Base-by-base conservation (phyloP, 331 rosid genomes). In the Phaseolus coccineus region DNA sequence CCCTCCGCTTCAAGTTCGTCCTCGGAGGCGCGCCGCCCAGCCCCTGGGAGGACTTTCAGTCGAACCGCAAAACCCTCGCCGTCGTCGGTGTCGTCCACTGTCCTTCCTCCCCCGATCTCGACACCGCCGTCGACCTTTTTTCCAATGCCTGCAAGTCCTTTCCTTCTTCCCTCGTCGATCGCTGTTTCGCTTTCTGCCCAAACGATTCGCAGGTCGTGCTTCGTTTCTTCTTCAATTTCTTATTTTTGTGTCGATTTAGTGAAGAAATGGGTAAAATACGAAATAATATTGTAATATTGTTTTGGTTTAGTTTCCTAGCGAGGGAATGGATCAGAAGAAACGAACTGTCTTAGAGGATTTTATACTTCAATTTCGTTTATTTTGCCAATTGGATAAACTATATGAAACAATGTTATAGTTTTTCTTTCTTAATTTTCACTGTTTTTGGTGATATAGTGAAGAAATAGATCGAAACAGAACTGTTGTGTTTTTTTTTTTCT, bases 41-140 rank as follows among this genome's bases (percentile, higher is more conserved):
- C 9, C 98, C 99, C 0, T 96, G 99, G 99, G 99, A 96, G 80
- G 99, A 96, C 77, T 96, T 96, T 71, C 98, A 96, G 73, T 91
- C 98, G 37, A 87, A 90, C 70, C 97, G 98, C 7, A 96, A 93
- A 87, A 91, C 89, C 83, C 92, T 96, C 44, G 97, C 96, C 35
- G 82, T 87, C 52, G 75, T 96, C 59, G 99, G 98, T 69, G 82
- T 96, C 78, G 90, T 94, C 71, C 99, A 96, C 73, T 96, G 98
- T 62, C 98, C 99, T 65, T 93, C 99, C 40, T 93, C 97, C 13
- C 93, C 92, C 1, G 96, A 93, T 93, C 97, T 96, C 39, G 87
- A 83, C 44, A 74, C 67, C 19, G 88, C 86, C 6, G 59, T 87
- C 16, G 93, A 91, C 1, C 87, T 57, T 12, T 96, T 96, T 77